Conservation (phyloP, 2,329 filamentous ascomycete genomes). For the Pseudogymnoascus sp. region DNA sequence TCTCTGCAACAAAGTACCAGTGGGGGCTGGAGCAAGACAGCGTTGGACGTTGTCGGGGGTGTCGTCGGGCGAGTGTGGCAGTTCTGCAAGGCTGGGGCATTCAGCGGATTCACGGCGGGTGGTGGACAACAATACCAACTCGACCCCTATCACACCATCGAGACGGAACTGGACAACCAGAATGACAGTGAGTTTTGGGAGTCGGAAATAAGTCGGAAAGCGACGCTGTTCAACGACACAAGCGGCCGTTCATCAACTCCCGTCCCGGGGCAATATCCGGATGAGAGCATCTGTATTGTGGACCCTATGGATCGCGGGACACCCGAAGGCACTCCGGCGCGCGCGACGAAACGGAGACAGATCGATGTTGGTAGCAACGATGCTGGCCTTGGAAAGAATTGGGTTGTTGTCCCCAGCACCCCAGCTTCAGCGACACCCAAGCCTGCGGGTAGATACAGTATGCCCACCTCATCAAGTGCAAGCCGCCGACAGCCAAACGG, state of each 20-base stretch:
- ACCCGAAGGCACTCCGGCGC: conserved; percentile 31
- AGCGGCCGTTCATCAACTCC: conserved; percentile 31
- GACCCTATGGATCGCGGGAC: conserved; percentile 34
- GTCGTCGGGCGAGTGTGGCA: conserved; percentile 74
- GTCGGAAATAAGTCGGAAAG: neutral
- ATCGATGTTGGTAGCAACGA: conserved; percentile 36
- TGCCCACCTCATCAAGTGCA: conserved; percentile 22
- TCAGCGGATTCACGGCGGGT: conserved; percentile 80
- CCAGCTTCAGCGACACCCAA: conserved; percentile 10
- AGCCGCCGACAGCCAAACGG: conserved; percentile 8
- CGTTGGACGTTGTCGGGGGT: conserved; percentile 55
- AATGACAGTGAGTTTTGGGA: conserved; percentile 1
- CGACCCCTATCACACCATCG: conserved; percentile 1
- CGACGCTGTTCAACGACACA: neutral
- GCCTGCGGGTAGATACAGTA: conserved; percentile 18
- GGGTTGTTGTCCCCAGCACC: conserved; percentile 53
- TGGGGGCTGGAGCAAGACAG: conserved; percentile 48
- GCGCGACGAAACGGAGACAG: conserved; percentile 40
- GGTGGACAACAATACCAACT: conserved; percentile 66
- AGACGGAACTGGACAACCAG: neutral
- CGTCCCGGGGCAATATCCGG: conserved; percentile 47
- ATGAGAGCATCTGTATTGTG: conserved; percentile 37
- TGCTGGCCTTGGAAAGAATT: conserved; percentile 56
- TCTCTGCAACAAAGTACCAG: conserved; percentile 19
- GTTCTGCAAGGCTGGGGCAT: conserved; percentile 68